phyloP scores from a whole-genome alignment of 129 eudicot species.

The Lactuca sativa region DNA sequence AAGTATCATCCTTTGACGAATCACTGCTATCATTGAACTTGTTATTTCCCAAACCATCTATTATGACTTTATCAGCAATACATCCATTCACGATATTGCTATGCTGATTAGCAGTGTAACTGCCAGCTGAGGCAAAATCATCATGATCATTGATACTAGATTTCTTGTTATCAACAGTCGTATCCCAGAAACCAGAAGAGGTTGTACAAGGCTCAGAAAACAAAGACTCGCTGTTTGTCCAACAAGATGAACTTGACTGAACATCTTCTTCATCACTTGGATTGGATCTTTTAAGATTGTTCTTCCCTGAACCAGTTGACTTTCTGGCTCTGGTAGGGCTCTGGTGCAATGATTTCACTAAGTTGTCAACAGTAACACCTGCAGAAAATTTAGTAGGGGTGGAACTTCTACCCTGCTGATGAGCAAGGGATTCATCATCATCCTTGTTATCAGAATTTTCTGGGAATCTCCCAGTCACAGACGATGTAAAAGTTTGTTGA shows the following conservation, averaged over 20 bases:
- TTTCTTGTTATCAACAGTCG: conserved; percentile 34
- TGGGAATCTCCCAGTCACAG: conserved; percentile 18
- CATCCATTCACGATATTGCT: conserved; percentile 19
- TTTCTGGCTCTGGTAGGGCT: conserved; percentile 6
- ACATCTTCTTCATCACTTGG: conserved; percentile 31
- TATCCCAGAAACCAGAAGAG: conserved; percentile 58
- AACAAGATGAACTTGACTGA: conserved; percentile 34
- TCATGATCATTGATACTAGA: conserved; percentile 28
- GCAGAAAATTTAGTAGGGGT: conserved; percentile 20
- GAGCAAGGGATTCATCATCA: conserved; percentile 19
- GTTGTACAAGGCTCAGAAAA: conserved; percentile 43
- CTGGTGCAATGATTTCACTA: conserved; percentile 31
- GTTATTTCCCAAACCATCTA: conserved; percentile 29
- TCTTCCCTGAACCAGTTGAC: conserved; percentile 22
- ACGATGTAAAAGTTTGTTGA: conserved; percentile 29
- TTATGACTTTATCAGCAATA: background rate
- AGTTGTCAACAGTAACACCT: conserved; percentile 20
- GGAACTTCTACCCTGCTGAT: conserved; percentile 26
- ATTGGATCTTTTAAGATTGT: conserved; percentile 21
- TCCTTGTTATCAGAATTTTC: conserved; percentile 22
- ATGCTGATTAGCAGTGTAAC: conserved; percentile 9
- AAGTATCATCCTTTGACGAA: background rate
- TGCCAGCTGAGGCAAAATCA: conserved; percentile 16
- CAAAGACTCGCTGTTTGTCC: conserved; percentile 39
- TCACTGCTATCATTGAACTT: conserved; percentile 27